phyloP scores from a whole-genome alignment of 2,329 filamentous ascomycete species.

The Neophaeococcomyces aloes region DNA sequence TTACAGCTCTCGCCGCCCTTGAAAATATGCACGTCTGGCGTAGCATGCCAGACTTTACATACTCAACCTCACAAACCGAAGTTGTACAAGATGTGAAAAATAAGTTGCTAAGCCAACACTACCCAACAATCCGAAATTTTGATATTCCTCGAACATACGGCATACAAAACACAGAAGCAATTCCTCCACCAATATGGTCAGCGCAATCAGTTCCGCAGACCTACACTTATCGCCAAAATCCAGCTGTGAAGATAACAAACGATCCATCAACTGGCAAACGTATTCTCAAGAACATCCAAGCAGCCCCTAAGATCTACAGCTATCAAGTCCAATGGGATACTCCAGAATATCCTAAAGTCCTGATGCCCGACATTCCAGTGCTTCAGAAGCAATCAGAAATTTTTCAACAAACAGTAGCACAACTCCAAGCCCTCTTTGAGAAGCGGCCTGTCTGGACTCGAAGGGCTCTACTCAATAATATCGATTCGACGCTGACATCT shows the following conservation, averaged over 20 bases:
- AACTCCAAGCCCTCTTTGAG: slow-evolving; percentile 56
- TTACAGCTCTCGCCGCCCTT: slow-evolving; percentile 62
- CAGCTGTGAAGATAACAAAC: slow-evolving; percentile 55
- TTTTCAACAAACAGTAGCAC: slow-evolving; percentile 53
- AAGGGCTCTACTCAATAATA: slow-evolving; percentile 64
- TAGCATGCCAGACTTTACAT: slow-evolving; percentile 73
- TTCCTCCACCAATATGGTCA: slow-evolving; percentile 47
- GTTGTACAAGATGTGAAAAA: slow-evolving; percentile 64
- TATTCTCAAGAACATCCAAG: slow-evolving; percentile 47
- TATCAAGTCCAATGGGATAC: slow-evolving; percentile 52
- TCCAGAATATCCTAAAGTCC: slow-evolving; percentile 46
- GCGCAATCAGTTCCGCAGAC: slow-evolving; percentile 22
- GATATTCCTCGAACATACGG: slow-evolving; percentile 54
- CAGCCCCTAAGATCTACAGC: slow-evolving; percentile 48
- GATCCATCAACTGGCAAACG: slow-evolving; percentile 49
- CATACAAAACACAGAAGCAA: slow-evolving; percentile 54
- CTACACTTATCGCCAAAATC: slow-evolving; percentile 68
- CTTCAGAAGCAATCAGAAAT: slow-evolving; percentile 28
- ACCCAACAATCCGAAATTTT: slow-evolving; percentile 56
- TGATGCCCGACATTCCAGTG: slow-evolving; percentile 10
- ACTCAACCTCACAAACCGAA: slow-evolving; percentile 55
- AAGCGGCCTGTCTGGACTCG: slow-evolving; percentile 78
- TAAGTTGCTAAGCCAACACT: slow-evolving; percentile 59
- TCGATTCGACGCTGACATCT: slow-evolving; percentile 40
- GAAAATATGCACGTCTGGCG: slow-evolving; percentile 79